Base-by-base conservation (phyloP, 23 red algal species). In the Gracilaria domingensis region DNA sequence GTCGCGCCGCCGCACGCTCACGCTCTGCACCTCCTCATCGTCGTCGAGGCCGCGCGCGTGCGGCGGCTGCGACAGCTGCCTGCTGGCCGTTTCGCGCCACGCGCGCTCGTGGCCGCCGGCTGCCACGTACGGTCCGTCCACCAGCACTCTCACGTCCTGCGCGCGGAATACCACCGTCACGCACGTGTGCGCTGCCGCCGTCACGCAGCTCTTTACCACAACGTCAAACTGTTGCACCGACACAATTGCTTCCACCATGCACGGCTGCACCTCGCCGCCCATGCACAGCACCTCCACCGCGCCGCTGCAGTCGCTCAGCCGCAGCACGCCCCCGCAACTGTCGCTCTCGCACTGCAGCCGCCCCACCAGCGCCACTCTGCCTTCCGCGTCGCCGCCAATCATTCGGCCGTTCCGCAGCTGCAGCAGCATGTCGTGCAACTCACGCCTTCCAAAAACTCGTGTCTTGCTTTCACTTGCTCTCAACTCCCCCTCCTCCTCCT, bases 71-170 rank as follows among this genome's bases (percentile, higher is more conserved):
- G 17, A 1, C 35, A 75, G 37, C 18, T 75, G 69, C n/a, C 29
- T 75, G 9, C n/a, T 45, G 1, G 69, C 69, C 36, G 12, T 47
- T n/a, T 75, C 69, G 39, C n/a, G 69, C 69, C 69, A 44, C 0
- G 36, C 35, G 49, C 51, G 8, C 16, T 24, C 51, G 26, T 29
- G 2, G 36, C 39, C 9, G 26, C 28, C 50, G 2, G 17, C 28
- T 4, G 1, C 56, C 26, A 81, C 77, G 49, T 61, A 28, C 77
- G 77, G 48, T 1, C 77, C 77, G 55, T 81, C 77, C 49, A 81
- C 77, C 77, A 81, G 17, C 49, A 81, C 77, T 42, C 59, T 56
- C 16, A 56, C 56, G 26, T 81, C 77, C 16, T 37, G 1, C 8
- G 32, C 77, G 14, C 7, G 18, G 34, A 56, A 81, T 12, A 81